These are phyloP conservation scores for Volvox africanus DNA, from an alignment of 139 green algal genomes.

Conservation along the genomic window DNA sequence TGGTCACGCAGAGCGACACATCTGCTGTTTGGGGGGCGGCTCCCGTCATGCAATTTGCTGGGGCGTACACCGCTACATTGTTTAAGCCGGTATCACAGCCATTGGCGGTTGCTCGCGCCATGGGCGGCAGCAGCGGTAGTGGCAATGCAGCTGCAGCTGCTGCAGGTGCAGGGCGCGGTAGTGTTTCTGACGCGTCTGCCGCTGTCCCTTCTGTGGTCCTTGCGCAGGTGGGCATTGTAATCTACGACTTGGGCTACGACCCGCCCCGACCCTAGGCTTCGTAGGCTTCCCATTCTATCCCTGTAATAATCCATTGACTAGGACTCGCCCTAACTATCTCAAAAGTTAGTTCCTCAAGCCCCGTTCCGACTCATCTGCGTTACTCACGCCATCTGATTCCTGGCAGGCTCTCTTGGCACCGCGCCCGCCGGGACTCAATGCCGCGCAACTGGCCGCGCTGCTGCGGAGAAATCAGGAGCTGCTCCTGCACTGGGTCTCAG, in stretches of 20 bases:
- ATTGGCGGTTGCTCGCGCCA: neutral
- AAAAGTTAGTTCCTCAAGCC: no score
- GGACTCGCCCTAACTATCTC: no score
- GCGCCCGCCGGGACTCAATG: neutral
- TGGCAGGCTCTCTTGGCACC: constrained; percentile 13
- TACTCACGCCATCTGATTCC: no score
- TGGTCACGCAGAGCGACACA: neutral
- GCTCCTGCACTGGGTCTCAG: constrained; percentile 31
- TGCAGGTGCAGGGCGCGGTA: neutral
- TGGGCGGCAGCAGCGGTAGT: neutral
- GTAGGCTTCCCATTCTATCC: no score
- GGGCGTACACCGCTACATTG: neutral
- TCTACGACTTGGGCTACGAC: no score
- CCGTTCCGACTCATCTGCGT: no score
- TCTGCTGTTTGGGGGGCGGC: neutral
- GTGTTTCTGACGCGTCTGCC: neutral
- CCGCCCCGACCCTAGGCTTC: no score
- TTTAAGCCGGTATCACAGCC: neutral
- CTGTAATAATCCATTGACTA: no score
- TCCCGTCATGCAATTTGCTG: neutral
- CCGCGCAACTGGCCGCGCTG: neutral
- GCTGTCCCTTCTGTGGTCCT: neutral
- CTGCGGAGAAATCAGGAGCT: constrained; percentile 32
- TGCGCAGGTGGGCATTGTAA: neutral
- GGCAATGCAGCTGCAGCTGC: neutral